Base-by-base conservation (phyloP, 106 monocot species). In the Amphibolis antarctica region DNA sequence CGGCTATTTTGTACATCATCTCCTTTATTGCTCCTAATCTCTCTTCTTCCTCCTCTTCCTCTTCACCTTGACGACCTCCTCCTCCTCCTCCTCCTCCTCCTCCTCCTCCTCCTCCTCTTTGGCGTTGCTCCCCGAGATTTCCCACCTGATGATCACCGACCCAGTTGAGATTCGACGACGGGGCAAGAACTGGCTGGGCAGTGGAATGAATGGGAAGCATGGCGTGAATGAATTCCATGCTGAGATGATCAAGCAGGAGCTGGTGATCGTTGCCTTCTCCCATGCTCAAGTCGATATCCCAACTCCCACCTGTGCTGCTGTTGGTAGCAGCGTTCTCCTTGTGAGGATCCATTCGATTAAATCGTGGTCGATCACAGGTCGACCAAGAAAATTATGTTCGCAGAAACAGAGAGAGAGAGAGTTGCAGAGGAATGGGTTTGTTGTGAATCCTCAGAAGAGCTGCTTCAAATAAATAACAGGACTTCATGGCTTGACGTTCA, bases 1-100 rank as follows among this genome's bases (percentile, higher is more conserved):
- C 78, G 0, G 88, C 88, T 13, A 88, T 81, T 63, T 74, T 67
- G 84, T 88, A 88, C 78, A 84, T 88, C 88, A 88, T 84, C 67
- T 88, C 88, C 78, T 88, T 88, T 84, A 88, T 78, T 42, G 78
- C 81, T 9, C 88, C 88, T 10, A 88, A 42, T 20, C 27, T 64
- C 62, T 76, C 78, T 28, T 81, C 83, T 19, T 76, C 83, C 6
- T 75, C 74, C 45, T 74, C 74, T 15, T 60, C 70, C 11, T 74
- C 66, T 28, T 63, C 64, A 10, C 27, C 63, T 46, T 36, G 53
- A 5, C 19, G 26, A 29, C 46, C 64, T 53, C 57, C 56, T 17
- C 22, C 23, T 0, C 68, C 55, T 10, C 24, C 56, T 1, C 44
- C 21, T 24, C 36, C 43, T 17, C n/a, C 54, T n/a, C 53, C 67